Conservation (phyloP, 2,329 filamentous ascomycete genomes). For the Talaromyces sp. region DNA sequence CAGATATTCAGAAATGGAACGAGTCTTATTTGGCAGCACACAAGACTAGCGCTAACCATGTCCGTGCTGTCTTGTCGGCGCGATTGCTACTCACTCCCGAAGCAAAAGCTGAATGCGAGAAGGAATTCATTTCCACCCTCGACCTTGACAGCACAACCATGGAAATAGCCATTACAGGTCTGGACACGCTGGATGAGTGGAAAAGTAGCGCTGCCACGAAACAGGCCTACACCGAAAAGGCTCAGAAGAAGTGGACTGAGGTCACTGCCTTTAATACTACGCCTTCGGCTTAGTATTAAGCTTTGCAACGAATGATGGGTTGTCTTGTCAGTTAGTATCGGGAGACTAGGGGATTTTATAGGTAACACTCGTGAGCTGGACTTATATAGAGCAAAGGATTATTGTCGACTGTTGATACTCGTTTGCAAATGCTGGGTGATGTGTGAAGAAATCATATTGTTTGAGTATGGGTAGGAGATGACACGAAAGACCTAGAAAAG, state of each 20-base stretch:
- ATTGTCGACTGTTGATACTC: background rate
- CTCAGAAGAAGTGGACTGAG: conserved; percentile 35
- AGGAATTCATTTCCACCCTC: conserved; percentile 57
- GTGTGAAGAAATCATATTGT: background rate
- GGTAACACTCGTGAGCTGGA: background rate
- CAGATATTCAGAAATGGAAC: conserved; percentile 60
- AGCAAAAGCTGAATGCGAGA: conserved; percentile 52
- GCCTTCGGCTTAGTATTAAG: background rate
- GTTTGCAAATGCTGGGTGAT: background rate
- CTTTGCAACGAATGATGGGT: background rate
- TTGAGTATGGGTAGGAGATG: background rate
- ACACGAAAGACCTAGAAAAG: background rate
- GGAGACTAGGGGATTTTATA: background rate
- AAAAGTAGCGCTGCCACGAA: conserved; percentile 44
- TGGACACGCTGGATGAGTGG: conserved; percentile 48
- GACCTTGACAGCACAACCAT: conserved; percentile 47
- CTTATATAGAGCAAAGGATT: background rate
- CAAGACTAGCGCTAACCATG: conserved; percentile 55
- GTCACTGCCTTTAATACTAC: conserved; percentile 30
- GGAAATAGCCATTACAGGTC: conserved; percentile 51
- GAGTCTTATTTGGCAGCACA: conserved; percentile 59
- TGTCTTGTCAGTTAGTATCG: background rate
- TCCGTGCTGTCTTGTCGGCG: conserved; percentile 58
- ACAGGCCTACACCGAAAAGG: conserved; percentile 43
- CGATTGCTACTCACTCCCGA: conserved; percentile 54